Percentiles rank a stretch among this genome's conserved stretches.
phyloP scores from a whole-genome alignment of 306 rosid species.

The Vigna unguiculata region DNA sequence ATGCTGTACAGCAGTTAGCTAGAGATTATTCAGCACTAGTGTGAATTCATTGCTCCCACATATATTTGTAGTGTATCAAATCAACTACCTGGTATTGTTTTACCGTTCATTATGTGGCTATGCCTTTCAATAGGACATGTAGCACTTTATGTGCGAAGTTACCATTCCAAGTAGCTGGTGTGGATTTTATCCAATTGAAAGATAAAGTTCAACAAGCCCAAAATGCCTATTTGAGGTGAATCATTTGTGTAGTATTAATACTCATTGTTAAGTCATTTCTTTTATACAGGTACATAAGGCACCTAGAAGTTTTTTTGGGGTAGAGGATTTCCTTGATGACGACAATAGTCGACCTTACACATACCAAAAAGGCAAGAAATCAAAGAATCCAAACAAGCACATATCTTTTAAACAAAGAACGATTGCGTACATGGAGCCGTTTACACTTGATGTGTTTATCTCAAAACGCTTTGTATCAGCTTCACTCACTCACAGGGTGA shows the following conservation, averaged over 20 bases:
- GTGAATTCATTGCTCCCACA: too few relatives aligned
- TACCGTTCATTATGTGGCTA: too few relatives aligned
- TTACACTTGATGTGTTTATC: conserved; percentile 89
- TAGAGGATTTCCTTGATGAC: conserved; percentile 89
- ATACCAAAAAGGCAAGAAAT: conserved; percentile 81
- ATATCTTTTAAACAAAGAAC: conserved; percentile 90
- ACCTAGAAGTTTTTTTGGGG: conserved; percentile 93
- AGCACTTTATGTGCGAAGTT: too few relatives aligned
- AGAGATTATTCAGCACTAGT: too few relatives aligned
- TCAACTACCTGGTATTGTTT: too few relatives aligned
- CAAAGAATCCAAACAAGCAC: conserved; percentile 88
- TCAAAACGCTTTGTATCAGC: conserved; percentile 97
- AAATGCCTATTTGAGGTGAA: too few relatives aligned
- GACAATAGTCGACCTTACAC: conserved; percentile 90
- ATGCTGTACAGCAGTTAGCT: not conserved
- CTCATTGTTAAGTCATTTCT: not conserved
- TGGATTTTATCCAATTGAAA: too few relatives aligned
- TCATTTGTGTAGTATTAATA: not conserved
- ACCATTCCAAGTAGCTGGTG: too few relatives aligned
- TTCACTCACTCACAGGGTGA: conserved; percentile 88
- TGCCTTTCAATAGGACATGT: too few relatives aligned
- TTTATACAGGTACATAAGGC: conserved; percentile 62
- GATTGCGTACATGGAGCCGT: conserved; percentile 90
- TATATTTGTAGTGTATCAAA: too few relatives aligned
- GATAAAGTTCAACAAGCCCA: too few relatives aligned